phyloP scores from a whole-genome alignment of 1,139 yeast genomes.

The Diutina rugosa region DNA sequence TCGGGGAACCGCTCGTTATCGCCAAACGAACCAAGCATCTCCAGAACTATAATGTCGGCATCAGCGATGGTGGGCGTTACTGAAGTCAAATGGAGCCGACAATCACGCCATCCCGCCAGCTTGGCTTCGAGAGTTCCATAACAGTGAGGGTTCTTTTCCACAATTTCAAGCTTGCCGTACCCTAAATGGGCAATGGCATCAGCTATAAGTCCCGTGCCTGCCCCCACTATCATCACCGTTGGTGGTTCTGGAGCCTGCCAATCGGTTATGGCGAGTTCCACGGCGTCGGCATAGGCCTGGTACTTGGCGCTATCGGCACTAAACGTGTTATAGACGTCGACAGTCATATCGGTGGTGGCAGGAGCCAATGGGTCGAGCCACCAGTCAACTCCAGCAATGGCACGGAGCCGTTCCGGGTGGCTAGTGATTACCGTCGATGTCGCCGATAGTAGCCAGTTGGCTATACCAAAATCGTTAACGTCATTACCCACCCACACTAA shows the following conservation, averaged over 20 bases:
- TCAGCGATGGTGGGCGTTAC: not conserved
- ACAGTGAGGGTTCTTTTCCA: conserved; percentile 67
- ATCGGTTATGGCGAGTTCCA: conserved; percentile 38
- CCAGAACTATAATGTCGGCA: conserved; percentile 14
- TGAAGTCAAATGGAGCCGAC: not conserved
- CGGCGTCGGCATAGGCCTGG: conserved; percentile 52
- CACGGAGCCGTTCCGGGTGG: not conserved
- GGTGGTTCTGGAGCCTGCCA: conserved; percentile 4
- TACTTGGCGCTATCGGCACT: conserved; percentile 63
- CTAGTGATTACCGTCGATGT: not conserved
- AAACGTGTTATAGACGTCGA: conserved; percentile 51
- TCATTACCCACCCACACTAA: not conserved
- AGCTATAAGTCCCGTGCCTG: conserved; percentile 73
- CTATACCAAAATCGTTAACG: no score
- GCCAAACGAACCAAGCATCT: conserved; percentile 80
- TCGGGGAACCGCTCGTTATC: conserved; percentile 88
- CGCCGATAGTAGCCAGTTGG: not conserved
- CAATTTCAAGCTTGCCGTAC: conserved; percentile 14
- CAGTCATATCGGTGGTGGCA: conserved; percentile 38
- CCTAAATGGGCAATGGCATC: conserved; percentile 11
- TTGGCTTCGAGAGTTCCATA: conserved; percentile 25
- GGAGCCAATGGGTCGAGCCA: conserved; percentile 57
- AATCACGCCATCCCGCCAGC: not conserved
- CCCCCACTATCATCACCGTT: conserved; percentile 52
- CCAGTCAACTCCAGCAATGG: not conserved